These are phyloP conservation scores for Chalciporus pseudorubinellus DNA, from an alignment of 768 basidiomycete genomes.

Conservation along the genomic window DNA sequence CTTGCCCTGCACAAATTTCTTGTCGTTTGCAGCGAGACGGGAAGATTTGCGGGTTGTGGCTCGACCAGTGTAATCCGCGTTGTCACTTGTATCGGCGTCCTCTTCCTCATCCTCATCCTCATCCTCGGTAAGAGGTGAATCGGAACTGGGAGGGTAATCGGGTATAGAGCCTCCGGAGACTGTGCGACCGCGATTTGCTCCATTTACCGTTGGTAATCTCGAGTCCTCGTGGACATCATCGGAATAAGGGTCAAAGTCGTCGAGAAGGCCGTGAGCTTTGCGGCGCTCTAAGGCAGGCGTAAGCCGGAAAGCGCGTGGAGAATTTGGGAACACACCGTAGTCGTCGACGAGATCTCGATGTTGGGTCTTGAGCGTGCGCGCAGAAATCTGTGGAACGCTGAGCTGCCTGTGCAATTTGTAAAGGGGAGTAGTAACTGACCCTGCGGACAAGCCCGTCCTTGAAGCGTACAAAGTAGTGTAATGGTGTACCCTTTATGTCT, in stretches of 20 bases:
- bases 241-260: conserved; percentile 60
- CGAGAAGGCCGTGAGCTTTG: conserved; percentile 42
- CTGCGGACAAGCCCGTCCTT: conserved; percentile 56
- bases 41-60: conserved; percentile 14
- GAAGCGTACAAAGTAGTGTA: conserved; percentile 62
- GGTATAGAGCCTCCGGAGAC: conserved; percentile 13
- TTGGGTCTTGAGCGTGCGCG: conserved; percentile 35
- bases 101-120: conserved; percentile 35
- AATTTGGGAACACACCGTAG: conserved; percentile 48
- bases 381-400: conserved; percentile 40
- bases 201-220: conserved; percentile 42
- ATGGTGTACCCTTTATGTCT: conserved; percentile 27
- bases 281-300: conserved; percentile 39
- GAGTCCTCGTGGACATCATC: conserved; percentile 53
- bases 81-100: conserved; percentile 17
- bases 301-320: conserved; percentile 3
- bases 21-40: conserved; percentile 10
- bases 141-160: conserved; percentile 4
- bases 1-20: conserved; percentile 22
- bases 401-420: neutral
- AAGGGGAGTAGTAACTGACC: conserved; percentile 36
- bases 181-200: conserved; percentile 1
- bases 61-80: conserved; percentile 7
- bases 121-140: conserved; percentile 25
- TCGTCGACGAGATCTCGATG: conserved; percentile 48